Evolutionary conservation across 73 alveolate species (phyloP), one percentile per base, ranked within the genome.

Genomic region (Paramecium biaurelia): DNA sequence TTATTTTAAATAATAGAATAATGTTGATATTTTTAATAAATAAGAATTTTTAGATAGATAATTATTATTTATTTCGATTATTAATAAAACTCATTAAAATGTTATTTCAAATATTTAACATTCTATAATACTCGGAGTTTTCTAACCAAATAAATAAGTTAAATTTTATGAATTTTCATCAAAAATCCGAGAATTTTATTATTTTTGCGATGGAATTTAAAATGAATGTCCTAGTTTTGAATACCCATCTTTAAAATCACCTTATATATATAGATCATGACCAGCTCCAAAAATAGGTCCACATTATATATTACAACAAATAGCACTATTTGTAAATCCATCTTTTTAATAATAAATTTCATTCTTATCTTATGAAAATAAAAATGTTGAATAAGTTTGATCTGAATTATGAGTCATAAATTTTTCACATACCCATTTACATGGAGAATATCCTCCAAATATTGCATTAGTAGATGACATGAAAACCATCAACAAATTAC

Each of bases 201-300:
- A 6, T 38, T 7, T 7, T 38, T 7, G 14, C 7, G 0, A 38
- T 7, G 47, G 47, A 38, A 7, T 38, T 38, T 7, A 7, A 38
- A 38, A 38, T 38, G 47, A 10, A 9, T 11, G 2, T 7, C 74
- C 74, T 10, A 57, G 12, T 57, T 57, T 57, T 0, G 74, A 57
- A 57, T 10, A 57, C 11, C 74, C 74, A 20, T 24, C 74, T 0
- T 2, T 14, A 24, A 57, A 57, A 24, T 57, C 74, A 6, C 0
- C 20, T 0, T 87, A 38, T 24, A 93, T 85, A 42, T 53, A 85
- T 47, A 93, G 63, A 89, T 93, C 96, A 88, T 53, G 53, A 14
- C 95, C 95, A 26, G 45, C 59, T 20, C 96, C 96, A 93, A 86
- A 93, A 38, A 92, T 76, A 24, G 95, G 94, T 49, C 94, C 94